Conservation (phyloP, 2,329 filamentous ascomycete species). For the Cyanodermella asteris region DNA sequence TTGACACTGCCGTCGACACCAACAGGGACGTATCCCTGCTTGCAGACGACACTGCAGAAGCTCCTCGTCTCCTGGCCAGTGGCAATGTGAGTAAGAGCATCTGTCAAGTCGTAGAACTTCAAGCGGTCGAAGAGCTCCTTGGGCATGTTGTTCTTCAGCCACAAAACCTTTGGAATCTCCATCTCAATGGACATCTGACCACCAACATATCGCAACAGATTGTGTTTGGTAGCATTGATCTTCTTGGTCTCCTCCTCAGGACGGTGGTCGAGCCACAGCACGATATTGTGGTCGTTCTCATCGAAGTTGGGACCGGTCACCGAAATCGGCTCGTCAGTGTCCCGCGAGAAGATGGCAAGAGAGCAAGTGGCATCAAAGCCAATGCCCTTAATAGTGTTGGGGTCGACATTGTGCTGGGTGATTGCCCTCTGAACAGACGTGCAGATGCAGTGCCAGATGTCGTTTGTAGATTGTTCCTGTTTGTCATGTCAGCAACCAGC, state of each 20-base stretch:
- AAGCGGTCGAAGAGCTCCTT: conserved; percentile 71
- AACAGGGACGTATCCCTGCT: conserved; percentile 92
- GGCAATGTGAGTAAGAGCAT: conserved; percentile 83
- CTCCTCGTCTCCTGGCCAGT: conserved; percentile 81
- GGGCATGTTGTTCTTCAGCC: conserved; percentile 98
- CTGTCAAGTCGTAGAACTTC: conserved; percentile 91
- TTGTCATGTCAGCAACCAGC: conserved; percentile 9
- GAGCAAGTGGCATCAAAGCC: conserved; percentile 99
- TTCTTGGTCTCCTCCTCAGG: conserved; percentile 75
- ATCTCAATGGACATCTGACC: conserved; percentile 99
- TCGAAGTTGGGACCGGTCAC: conserved; percentile 77
- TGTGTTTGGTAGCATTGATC: conserved; percentile 84
- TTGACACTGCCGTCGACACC: conserved; percentile 93
- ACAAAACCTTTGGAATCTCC: conserved; percentile 96
- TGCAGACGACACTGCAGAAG: conserved; percentile 91
- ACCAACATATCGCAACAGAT: conserved; percentile 84
- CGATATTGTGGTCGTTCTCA: conserved; percentile 82
- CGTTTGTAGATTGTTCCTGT: conserved; percentile 88
- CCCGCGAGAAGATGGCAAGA: conserved; percentile 67
- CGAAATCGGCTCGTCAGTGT: conserved; percentile 76
- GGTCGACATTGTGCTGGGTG: conserved; percentile 57
- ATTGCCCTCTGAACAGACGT: conserved; percentile 66
- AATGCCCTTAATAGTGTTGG: conserved; percentile 59
- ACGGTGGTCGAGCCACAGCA: conserved; percentile 92
- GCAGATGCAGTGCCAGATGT: conserved; percentile 94